A percentile compares a stretch with the other conserved stretches of the same genome.
These are phyloP conservation scores for Candida maltosa DNA, from an alignment of 805 yeast species.

Conservation along the genomic window DNA sequence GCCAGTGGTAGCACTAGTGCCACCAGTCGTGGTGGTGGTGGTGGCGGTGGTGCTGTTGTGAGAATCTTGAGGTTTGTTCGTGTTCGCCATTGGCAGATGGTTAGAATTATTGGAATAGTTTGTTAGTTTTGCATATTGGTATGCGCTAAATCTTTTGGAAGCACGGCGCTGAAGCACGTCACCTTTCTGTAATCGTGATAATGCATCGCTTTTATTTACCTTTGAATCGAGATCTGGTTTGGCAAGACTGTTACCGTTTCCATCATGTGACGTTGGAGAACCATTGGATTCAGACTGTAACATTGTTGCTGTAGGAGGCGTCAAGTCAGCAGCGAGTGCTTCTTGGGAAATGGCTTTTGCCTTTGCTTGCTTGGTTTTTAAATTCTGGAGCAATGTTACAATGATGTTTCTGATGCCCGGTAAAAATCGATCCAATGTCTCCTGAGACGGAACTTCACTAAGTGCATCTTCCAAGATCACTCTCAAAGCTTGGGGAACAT, in stretches of 20 bases:
- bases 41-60: too few species aligned
- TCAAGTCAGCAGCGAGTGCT: too few species aligned
- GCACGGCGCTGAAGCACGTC: slow-evolving; percentile 88
- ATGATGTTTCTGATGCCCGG: slow-evolving; percentile 87
- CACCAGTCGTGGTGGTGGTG: slow-evolving; percentile 3
- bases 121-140: slow-evolving; percentile 78
- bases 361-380: slow-evolving; percentile 73
- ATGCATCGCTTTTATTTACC: slow-evolving; percentile 45
- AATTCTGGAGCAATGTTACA: slow-evolving; percentile 70
- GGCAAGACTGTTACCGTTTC: neutral
- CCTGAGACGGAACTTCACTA: slow-evolving; percentile 80
- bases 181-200: slow-evolving; percentile 75
- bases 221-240: neutral
- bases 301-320: too few species aligned
- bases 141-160: slow-evolving; percentile 89
- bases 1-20: too few species aligned
- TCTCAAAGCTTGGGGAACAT: slow-evolving; percentile 82
- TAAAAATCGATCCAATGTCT: slow-evolving; percentile 70
- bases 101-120: slow-evolving; percentile 21
- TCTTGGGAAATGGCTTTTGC: slow-evolving; percentile 33
- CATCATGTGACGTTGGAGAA: neutral
- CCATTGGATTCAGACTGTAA: too few species aligned
- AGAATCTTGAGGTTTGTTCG: too few species aligned
- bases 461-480: slow-evolving; percentile 81
- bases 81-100: slow-evolving; percentile 1